Conservation (phyloP, 169 alveolate species). For the Babesia caballi region DNA sequence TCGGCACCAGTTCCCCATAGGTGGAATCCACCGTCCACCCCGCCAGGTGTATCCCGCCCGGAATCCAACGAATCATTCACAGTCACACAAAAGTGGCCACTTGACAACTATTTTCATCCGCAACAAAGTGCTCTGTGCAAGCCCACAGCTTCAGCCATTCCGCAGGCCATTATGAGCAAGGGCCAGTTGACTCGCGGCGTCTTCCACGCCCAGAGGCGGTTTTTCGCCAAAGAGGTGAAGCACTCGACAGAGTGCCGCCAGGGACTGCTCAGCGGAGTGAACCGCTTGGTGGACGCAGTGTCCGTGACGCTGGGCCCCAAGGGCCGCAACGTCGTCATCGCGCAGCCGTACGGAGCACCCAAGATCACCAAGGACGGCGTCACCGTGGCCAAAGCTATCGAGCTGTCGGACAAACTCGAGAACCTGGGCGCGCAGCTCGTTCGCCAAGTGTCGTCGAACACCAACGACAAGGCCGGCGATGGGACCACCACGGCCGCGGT, state of each 20-base stretch:
- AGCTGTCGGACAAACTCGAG: constrained; percentile 88
- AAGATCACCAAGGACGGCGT: constrained; percentile 99
- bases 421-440: constrained; percentile 97
- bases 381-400: constrained; percentile 98
- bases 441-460: constrained; percentile 95
- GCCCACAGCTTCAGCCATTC: not conserved
- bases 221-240: constrained; percentile 70
- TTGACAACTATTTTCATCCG: no score
- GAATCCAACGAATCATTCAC: no score
- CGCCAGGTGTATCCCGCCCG: no score
- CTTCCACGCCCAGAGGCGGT: constrained; percentile 52
- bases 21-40: not conserved
- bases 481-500: constrained; percentile 99
- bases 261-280: constrained; percentile 84
- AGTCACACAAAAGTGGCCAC: no score
- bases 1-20: constrained; percentile 29
- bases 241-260: constrained; percentile 76
- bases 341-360: constrained; percentile 92
- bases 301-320: constrained; percentile 98
- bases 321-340: constrained; percentile 98
- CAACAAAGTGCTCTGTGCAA: not conserved
- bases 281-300: constrained; percentile 97
- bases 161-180: not conserved
- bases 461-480: constrained; percentile 99
- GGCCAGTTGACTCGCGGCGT: constrained; percentile 22